These are phyloP conservation scores for Entomortierella lignicola DNA, from an alignment of 192 early-diverging fungal genomes.

Conservation along the genomic window DNA sequence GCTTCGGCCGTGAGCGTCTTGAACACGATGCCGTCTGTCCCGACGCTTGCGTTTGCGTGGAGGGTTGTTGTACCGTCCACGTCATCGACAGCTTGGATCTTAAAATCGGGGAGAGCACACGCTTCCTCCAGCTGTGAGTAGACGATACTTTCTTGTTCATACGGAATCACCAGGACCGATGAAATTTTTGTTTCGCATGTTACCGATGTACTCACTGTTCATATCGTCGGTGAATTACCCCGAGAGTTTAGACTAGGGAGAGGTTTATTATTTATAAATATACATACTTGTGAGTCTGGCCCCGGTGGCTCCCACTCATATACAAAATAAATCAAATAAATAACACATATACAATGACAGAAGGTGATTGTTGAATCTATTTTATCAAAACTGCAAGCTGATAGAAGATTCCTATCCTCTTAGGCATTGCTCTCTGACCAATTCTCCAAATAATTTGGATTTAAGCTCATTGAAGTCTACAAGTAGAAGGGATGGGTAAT, in stretches of 20 bases:
- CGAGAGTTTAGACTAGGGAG: no score
- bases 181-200: no score
- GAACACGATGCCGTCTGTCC: neutral
- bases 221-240: no score
- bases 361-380: no score
- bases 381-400: no score
- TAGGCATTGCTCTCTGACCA: neutral
- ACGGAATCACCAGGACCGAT: neutral
- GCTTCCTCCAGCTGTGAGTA: neutral
- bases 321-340: no score
- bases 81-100: neutral
- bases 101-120: neutral
- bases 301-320: no score
- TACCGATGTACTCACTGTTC: no score
- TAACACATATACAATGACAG: no score
- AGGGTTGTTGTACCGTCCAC: neutral
- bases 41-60: neutral
- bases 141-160: neutral
- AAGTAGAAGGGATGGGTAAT: neutral
- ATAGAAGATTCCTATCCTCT: no score
- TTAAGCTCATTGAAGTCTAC: neutral
- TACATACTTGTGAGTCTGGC: no score
- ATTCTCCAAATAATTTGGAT: conserved; percentile 1
- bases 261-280: no score
- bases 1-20: neutral